phyloP scores from a whole-genome alignment of 2,329 filamentous ascomycete genomes.

The Trichoderma aggressivum region DNA sequence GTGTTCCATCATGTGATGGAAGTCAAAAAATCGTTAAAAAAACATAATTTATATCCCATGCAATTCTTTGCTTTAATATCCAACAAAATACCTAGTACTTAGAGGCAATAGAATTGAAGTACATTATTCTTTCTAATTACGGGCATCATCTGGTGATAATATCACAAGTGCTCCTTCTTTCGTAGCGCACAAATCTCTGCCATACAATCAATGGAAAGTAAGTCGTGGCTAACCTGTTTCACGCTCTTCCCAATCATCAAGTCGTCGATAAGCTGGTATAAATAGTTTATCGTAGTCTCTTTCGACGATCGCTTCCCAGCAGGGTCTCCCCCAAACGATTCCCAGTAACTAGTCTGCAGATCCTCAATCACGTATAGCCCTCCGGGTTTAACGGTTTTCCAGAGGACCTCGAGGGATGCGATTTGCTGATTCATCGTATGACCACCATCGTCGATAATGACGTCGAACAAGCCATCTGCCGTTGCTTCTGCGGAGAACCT shows the following conservation, averaged over 20 bases:
- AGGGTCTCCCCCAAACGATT: constrained; percentile 26
- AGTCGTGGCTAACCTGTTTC: constrained; percentile 25
- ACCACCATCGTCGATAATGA: constrained; percentile 41
- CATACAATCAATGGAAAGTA: constrained; percentile 31
- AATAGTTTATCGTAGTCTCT: constrained; percentile 28
- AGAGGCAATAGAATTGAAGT: constrained; percentile 6
- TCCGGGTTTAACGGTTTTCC: constrained; percentile 36
- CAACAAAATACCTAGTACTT: neutral
- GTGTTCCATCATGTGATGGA: constrained; percentile 61
- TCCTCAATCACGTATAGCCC: constrained; percentile 37
- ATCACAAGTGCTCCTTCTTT: constrained; percentile 23
- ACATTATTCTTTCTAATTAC: neutral
- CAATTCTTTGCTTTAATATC: constrained; percentile 9
- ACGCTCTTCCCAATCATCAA: constrained; percentile 23
- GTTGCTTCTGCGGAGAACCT: constrained; percentile 33
- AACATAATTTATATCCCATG: neutral
- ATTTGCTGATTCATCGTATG: constrained; percentile 39
- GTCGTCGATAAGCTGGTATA: constrained; percentile 30
- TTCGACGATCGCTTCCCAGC: constrained; percentile 23
- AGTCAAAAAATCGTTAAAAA: neutral
- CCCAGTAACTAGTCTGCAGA: constrained; percentile 30
- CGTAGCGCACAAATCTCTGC: constrained; percentile 29
- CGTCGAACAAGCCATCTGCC: constrained; percentile 32
- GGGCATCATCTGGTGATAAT: neutral
- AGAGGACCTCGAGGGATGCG: constrained; percentile 34